phyloP scores from a whole-genome alignment of 768 basidiomycete genomes.

The Russula earlei region DNA sequence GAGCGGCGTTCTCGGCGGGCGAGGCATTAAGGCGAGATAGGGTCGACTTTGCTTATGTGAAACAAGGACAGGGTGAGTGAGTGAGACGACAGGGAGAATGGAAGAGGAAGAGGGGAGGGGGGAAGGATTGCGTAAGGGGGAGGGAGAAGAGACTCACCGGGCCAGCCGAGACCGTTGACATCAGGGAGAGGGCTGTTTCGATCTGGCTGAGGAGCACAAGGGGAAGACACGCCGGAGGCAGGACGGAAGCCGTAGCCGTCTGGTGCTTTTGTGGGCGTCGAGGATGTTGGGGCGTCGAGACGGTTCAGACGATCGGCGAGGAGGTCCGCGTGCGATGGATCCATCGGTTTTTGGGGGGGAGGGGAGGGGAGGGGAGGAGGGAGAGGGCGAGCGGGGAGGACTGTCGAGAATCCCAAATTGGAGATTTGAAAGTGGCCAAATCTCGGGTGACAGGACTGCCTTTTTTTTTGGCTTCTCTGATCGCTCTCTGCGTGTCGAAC shows the following conservation, averaged over 20 bases:
- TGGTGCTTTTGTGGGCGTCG: background rate
- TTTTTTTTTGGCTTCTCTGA: constrained; percentile 8
- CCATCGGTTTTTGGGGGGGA: background rate
- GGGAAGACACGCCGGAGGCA: constrained; percentile 58
- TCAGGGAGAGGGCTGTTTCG: constrained; percentile 33
- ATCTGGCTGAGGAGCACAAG: constrained; percentile 29
- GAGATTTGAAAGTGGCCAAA: constrained; percentile 15
- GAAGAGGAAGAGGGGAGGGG: background rate
- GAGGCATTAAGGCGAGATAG: constrained; percentile 76
- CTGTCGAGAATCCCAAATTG: background rate
- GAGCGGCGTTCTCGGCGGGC: constrained; percentile 55
- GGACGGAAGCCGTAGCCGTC: constrained; percentile 82
- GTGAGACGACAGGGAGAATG: too few species aligned
- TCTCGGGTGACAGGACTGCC: constrained; percentile 4
- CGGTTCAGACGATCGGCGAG: constrained; percentile 11
- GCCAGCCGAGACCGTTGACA: constrained; percentile 85
- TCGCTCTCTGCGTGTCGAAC: constrained; percentile 7
- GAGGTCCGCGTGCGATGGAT: constrained; percentile 10
- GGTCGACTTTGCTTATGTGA: constrained; percentile 72
- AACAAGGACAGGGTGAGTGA: constrained; percentile 4
- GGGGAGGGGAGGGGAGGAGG: background rate
- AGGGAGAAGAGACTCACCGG: constrained; percentile 42
- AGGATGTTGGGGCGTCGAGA: constrained; percentile 2
- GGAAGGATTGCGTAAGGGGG: constrained; percentile 6
- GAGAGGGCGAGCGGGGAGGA: background rate